Conservation (phyloP, 2,329 filamentous ascomycete species). For the Botrytis sinoallii region DNA sequence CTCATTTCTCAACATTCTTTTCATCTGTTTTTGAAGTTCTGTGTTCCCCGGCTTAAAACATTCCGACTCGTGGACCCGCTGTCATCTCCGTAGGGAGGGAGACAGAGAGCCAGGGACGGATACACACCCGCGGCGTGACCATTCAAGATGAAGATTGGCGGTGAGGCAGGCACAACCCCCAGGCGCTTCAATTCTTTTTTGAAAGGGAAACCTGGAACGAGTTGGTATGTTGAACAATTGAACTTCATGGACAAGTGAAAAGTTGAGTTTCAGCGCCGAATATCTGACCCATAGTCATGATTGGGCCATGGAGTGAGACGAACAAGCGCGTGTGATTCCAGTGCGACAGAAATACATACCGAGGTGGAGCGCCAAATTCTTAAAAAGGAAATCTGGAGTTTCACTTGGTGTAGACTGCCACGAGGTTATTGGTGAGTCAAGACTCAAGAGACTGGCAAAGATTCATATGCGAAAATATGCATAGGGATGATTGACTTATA, state of each 20-base stretch:
- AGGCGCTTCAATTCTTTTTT: neutral
- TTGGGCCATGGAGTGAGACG: conserved; percentile 8
- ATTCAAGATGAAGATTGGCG: conserved; percentile 4
- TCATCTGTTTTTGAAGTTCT: neutral
- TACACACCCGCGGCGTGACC: neutral
- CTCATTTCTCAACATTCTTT: neutral
- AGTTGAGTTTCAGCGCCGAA: conserved; percentile 15
- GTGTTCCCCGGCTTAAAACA: neutral
- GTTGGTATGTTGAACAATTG: neutral
- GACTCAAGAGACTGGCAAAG: neutral
- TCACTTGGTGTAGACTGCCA: conserved; percentile 22
- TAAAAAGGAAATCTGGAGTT: conserved; percentile 16
- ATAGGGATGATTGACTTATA: neutral
- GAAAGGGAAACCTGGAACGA: neutral
- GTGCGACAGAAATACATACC: conserved; percentile 12
- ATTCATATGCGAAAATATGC: conserved; percentile 6
- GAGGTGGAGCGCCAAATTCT: neutral
- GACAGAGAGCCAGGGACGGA: neutral
- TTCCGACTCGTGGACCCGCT: conserved; percentile 6
- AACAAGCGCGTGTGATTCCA: conserved; percentile 10
- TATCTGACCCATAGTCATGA: neutral
- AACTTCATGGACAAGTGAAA: neutral
- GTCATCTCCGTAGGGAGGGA: conserved; percentile 1
- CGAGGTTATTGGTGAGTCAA: conserved; percentile 21
- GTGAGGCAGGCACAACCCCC: neutral